Evolutionary conservation across 2,329 filamentous ascomycete genomes (phyloP), one percentile per base, ranked within the genome.

Genomic region (Ophiostoma sp.): DNA sequence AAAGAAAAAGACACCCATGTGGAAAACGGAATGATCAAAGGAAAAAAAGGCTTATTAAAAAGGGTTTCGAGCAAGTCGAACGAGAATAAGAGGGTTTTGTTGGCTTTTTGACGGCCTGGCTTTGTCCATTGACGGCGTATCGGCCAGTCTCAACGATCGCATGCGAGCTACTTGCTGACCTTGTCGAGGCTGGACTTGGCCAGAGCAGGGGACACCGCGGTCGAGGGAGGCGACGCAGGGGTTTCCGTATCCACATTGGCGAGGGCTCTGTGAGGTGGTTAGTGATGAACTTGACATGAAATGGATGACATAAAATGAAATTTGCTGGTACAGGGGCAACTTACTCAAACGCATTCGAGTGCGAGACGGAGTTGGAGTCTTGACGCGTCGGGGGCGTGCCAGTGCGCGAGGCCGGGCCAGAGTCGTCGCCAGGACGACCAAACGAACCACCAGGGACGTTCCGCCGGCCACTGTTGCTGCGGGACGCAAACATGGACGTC

Each of bases 291-390:
- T 52, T n/a, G 7, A n/a, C 3, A 66, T 12, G 12, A 72, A 33
- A 69, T 33, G 50, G 8, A 22, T 8, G 19, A 50, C n/a, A n/a
- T n/a, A n/a, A n/a, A n/a, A n/a, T n/a, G n/a, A n/a, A n/a, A n/a
- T n/a, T n/a, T n/a, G n/a, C n/a, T n/a, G n/a, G n/a, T n/a, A n/a
- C n/a, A n/a, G 28, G 15, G 11, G 50, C 9, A 48, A 79, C 92
- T 87, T 90, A 98, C 95, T 94, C 95, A 86, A 97, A 99, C 78
- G 95, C 92, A 86, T 99, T 99, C 78, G 91, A 90, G 80, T 92
- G 92, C 74, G 75, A 76, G 11, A 77, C 76, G 89, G 91, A 71
- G 88, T 87, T 78, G 63, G 80, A 78, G 68, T 81, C 79, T 36
- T 59, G 52, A 72, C 85, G 82, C 25, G 88, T 88, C 63, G 94